Conservation (phyloP, 2,329 filamentous ascomycete genomes). For the Neonectria ditissima region DNA sequence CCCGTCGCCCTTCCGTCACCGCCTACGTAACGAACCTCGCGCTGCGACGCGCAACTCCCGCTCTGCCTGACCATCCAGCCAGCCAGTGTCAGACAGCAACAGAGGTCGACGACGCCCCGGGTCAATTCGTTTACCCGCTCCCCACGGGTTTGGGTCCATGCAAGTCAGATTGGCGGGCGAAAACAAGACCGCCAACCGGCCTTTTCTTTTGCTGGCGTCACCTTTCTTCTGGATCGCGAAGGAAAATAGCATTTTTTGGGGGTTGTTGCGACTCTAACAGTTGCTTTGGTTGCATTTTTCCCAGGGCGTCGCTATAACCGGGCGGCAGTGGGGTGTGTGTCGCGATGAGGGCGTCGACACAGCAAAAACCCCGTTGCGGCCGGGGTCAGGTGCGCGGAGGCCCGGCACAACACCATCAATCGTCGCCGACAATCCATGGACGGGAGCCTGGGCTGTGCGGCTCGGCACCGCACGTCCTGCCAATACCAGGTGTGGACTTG, state of each 20-base stretch:
- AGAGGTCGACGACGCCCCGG: not conserved
- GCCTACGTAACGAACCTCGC: slow-evolving; percentile 7
- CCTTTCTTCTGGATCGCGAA: too few species aligned
- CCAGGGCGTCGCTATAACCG: too few species aligned
- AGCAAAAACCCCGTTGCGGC: not conserved
- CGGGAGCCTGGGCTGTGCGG: slow-evolving; percentile 45
- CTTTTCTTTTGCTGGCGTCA: too few species aligned
- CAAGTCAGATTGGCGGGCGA: too few species aligned
- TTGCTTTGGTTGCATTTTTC: too few species aligned
- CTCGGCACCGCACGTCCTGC: slow-evolving; percentile 36
- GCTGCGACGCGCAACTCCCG: not conserved
- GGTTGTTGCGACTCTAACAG: too few species aligned
- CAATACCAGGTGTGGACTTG: slow-evolving; percentile 13
- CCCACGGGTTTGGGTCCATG: slow-evolving; percentile 24
- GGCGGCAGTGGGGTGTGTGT: not conserved
- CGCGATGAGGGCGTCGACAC: not conserved
- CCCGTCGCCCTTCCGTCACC: not conserved
- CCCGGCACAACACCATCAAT: slow-evolving; percentile 13
- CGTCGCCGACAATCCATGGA: slow-evolving; percentile 36
- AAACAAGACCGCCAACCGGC: too few species aligned
- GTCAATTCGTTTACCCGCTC: slow-evolving; percentile 12
- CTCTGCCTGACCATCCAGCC: too few species aligned
- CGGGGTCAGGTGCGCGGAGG: slow-evolving; percentile 13
- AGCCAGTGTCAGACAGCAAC: not conserved
- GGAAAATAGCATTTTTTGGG: too few species aligned